Evolutionary conservation across 208 protist genomes (phyloP).

Genomic region (Crithidia bombi): DNA sequence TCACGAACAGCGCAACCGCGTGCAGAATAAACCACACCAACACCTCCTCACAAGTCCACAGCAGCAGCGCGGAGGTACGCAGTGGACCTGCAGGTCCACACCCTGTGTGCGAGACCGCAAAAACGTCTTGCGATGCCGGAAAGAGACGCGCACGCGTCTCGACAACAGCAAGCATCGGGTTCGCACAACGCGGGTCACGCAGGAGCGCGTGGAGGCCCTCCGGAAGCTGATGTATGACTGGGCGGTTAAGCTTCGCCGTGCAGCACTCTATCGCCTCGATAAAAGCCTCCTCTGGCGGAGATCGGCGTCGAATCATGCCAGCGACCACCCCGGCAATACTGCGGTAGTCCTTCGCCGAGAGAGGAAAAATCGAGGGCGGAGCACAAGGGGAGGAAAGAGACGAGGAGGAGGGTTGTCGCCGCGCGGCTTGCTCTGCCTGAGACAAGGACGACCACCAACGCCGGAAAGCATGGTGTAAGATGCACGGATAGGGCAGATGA

Average conservation of each 20-base stretch:
- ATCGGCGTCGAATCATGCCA: conserved; percentile 33
- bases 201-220: conserved; percentile 32
- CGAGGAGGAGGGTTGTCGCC: background rate
- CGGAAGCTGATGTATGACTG: conserved; percentile 27
- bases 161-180: conserved; percentile 14
- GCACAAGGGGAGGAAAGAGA: background rate
- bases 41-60: conserved; percentile 30
- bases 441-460: conserved; percentile 38
- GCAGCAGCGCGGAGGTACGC: background rate
- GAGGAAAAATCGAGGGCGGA: conserved; percentile 16
- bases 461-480: conserved; percentile 76
- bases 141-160: background rate
- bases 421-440: background rate
- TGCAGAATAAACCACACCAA: conserved; percentile 39
- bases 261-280: conserved; percentile 65
- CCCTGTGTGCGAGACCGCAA: background rate
- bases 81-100: background rate
- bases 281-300: conserved; percentile 54
- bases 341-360: conserved; percentile 26
- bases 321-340: conserved; percentile 9
- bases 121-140: background rate
- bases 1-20: conserved; percentile 24
- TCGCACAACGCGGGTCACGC: conserved; percentile 34
- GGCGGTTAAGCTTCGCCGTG: conserved; percentile 53
- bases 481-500: conserved; percentile 90